Conservation (phyloP, 2,329 filamentous ascomycete genomes). For the Fusarium marasasianum region DNA sequence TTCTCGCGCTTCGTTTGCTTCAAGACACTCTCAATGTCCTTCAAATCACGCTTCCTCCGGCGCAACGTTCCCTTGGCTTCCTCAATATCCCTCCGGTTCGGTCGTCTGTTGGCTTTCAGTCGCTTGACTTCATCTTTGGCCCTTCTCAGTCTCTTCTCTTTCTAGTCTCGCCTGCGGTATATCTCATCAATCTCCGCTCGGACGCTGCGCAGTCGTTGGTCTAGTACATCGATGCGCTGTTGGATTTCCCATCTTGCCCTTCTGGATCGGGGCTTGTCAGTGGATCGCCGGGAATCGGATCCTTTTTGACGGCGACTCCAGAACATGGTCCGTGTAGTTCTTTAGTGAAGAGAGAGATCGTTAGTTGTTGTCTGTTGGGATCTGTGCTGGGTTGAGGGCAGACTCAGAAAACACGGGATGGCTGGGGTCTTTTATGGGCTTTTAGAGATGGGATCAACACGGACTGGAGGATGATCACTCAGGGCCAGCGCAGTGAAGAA, state of each 20-base stretch:
- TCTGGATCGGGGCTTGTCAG: background rate
- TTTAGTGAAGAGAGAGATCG: background rate
- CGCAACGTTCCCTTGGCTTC: background rate
- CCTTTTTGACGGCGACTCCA: background rate
- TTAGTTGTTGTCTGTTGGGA: background rate
- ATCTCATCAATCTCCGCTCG: background rate
- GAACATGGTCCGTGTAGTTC: background rate
- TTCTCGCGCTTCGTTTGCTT: background rate
- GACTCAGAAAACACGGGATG: background rate
- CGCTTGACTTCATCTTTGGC: background rate
- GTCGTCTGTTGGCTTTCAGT: no score
- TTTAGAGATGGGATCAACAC: background rate
- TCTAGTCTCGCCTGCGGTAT: background rate
- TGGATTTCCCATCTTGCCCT: background rate
- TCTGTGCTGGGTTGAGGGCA: rapidly evolving
- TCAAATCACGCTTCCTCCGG: background rate
- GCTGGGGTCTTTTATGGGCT: background rate
- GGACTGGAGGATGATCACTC: background rate
- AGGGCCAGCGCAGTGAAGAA: background rate
- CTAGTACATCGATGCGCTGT: background rate
- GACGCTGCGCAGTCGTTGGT: background rate
- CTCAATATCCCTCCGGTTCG: rapidly evolving
- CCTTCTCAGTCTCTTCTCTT: background rate
- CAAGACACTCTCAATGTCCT: no score
- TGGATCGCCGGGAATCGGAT: background rate